Percentiles rank a stretch among this genome's conserved stretches.
Evolutionary conservation across 257 asterid genomes (phyloP).

Genomic region (Solanum appendiculatum): DNA sequence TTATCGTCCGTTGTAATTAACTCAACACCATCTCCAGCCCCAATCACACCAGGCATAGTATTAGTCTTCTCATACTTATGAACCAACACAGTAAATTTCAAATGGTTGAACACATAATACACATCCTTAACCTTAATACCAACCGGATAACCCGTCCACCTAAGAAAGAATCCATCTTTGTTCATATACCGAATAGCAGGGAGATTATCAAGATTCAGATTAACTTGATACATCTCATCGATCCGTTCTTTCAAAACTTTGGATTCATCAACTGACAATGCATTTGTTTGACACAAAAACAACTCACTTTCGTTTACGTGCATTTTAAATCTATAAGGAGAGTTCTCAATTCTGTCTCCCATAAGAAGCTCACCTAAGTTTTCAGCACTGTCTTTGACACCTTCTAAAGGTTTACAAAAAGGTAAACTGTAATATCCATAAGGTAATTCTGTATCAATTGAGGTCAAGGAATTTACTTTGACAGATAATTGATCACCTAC

Average conservation of each 20-base stretch:
- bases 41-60: conserved; percentile 10
- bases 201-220: conserved; percentile 18
- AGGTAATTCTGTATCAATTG: conserved; percentile 17
- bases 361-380: conserved; percentile 18
- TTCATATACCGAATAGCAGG: conserved; percentile 18
- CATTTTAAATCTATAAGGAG: conserved; percentile 11
- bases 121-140: conserved; percentile 10
- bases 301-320: conserved; percentile 2
- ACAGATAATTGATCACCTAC: conserved; percentile 14
- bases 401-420: conserved; percentile 17
- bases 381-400: conserved; percentile 20
- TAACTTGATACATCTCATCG: conserved; percentile 18
- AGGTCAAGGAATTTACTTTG: conserved; percentile 16
- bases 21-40: conserved; percentile 14
- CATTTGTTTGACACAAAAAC: conserved; percentile 2
- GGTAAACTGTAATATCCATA: conserved; percentile 12
- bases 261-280: conserved; percentile 6
- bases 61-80: conserved; percentile 6
- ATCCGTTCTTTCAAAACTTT: conserved; percentile 12
- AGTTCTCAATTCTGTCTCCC: conserved; percentile 19
- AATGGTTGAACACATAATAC: conserved; percentile 14
- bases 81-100: conserved; percentile 16
- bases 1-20: conserved; percentile 1
- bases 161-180: conserved; percentile 9
- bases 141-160: conserved; percentile 20